Evolutionary conservation across 2,329 filamentous ascomycete genomes (phyloP), one percentile per base, ranked within the genome.

Genomic region (Exophiala sideris): DNA sequence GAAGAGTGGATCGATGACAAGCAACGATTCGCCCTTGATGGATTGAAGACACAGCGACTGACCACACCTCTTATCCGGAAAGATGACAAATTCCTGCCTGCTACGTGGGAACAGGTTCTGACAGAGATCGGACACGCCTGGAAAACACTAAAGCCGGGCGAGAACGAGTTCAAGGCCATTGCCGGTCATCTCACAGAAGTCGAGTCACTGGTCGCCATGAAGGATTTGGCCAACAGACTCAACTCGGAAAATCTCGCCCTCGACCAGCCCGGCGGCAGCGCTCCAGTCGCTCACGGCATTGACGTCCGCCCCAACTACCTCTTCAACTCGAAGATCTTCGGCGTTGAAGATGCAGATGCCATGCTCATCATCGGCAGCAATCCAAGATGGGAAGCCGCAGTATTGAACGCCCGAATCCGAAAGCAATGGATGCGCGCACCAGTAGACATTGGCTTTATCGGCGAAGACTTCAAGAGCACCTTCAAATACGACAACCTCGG

Each of bases 1-100:
- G 94, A 99, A 77, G 94, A 99, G 74, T 99, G 94, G 94, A 97
- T 99, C 72, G 94, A 97, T 74, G 94, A 99, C 79, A 99, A 97
- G 81, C 86, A 90, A 38, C 85, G 94, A 62, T 99, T 97, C 71
- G 92, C 94, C 39, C 95, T 91, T 71, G 94, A 99, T 71, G 94
- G 94, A 46, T 80, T 99, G 62, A 95, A 91, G 82, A 97, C 92
- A 44, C 94, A 99, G 75, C 85, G 94, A 68, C 79, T 99, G 52
- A 97, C 94, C 34, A 94, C 92, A 62, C 94, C 94, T 39, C 77
- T 99, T 60, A 85, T 96, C 66, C 88, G 91, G 64, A 85, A 87
- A 54, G 88, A 95, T 56, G 88, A 91, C 67, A 90, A 92, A 71
- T 97, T 99, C 72, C 84, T 91, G 72, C 90, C 94, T 24, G 89